Evolutionary conservation across 2,329 filamentous ascomycete species (phyloP), one percentile per base, ranked within the genome.

Genomic region (Graphilbum fragrans): DNA sequence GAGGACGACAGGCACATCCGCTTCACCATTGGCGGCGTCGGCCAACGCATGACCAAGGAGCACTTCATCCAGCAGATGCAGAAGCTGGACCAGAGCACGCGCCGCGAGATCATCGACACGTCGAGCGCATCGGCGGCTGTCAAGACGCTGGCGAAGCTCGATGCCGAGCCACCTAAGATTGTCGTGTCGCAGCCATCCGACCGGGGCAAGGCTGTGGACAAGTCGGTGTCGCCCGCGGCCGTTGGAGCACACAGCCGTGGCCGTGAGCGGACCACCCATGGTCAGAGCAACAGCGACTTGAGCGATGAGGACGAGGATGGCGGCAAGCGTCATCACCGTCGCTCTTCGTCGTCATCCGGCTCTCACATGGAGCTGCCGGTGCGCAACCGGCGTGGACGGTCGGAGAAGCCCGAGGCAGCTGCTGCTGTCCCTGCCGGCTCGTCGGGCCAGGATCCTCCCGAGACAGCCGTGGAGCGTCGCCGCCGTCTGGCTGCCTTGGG

Each of bases 1-100:
- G 69, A 73, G 3, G 82, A 88, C 44, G 83, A 88, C 49, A 70
- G 74, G 14, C 69, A 77, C 42, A 78, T 90, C 42, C 74, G 84
- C 14, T 90, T 88, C 59, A 87, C 80, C 1, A 82, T 90, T 47
- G 76, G 72, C 35, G 77, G 79, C 27, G 74, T 78, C n/a, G 82
- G 82, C 6, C 69, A 71, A 46, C 75, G 84, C 37, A 81, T 92
- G 74, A 87, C 73, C 47, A 88, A 88, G 60, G 76, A 80, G 5
- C 82, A 87, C 53, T 90, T 92, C 55, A 77, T 92, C 46, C 66
- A 71, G 37, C 77, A 86, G 54, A 79, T 92, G 53, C 75, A 78
- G 48, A 74, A 77, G 48, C 67, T 90, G 45, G 82, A 90, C 55
- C 72, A 74, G 20, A 75, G 75, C 52, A 75, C 78, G 14, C 70